Base-by-base conservation (phyloP, 2,329 filamentous ascomycete genomes). In the Claviceps digitariae region DNA sequence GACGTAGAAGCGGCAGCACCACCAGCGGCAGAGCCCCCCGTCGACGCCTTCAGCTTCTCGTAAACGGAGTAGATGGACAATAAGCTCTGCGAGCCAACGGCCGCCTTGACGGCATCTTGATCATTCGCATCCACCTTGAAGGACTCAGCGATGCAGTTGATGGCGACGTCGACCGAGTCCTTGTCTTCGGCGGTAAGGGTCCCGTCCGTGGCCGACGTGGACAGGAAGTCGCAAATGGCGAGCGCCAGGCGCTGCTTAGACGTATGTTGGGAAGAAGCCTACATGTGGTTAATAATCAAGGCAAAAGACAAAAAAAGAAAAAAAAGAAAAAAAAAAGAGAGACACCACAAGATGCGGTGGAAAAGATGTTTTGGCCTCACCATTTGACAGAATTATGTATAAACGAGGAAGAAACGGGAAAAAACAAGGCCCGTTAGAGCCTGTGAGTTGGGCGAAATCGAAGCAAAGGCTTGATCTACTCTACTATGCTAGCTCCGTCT, bases 141-240 rank as follows among this genome's bases (percentile, higher is more conserved):
- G 61, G 86, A 86, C 68, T 97, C 91, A 61, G 85, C 81, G 69
- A 98, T 97, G 74, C 91, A 96, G 73, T 90, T 90, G 67, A 87
- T 79, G 60, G 93, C 93, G 51, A 98, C 85, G 67, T 98, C 93
- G 68, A 98, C 87, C 58, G 86, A 91, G 66, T 98, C 93, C 61
- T 84, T 82, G 69, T 98, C 91, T 63, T 97, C 93, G 62, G 85
- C 74, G 52, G 84, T 79, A 55, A 98, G 80, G 46, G 90, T 95
- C 64, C 93, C 93, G 68, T 98, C 93, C 57, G 82, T 85, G 61
- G 89, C 75, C 47, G 90, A 95, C 55, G 81, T 83, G 62, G 80
- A 80, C 57, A 98, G 85, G 76, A 95, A 98, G 74, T 97, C 89
- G 75, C 95, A 89, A 70, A 98, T 91, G 63, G 93, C 89, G 67